Conservation (phyloP, 2,329 filamentous ascomycete genomes). For the Pezicula radicicola region DNA sequence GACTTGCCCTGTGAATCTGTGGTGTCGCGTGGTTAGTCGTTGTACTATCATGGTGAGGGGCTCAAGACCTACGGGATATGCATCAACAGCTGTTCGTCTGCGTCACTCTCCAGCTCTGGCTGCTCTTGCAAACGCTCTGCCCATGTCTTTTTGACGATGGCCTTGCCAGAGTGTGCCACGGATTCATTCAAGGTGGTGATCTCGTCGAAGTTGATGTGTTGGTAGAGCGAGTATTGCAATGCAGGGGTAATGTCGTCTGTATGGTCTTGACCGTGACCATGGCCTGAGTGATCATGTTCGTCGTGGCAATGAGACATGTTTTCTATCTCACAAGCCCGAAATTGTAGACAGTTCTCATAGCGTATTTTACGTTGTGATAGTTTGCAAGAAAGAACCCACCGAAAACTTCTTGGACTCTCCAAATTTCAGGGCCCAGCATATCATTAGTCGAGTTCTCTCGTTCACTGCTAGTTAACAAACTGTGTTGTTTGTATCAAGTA, state of each 20-base stretch:
- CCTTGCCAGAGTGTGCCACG: slow-evolving; percentile 62
- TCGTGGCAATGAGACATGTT: slow-evolving; percentile 39
- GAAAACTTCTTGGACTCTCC: no score
- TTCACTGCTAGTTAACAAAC: no score
- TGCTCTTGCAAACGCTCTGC: slow-evolving; percentile 66
- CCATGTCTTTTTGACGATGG: slow-evolving; percentile 89
- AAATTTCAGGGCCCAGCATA: no score
- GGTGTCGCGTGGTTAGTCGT: background rate
- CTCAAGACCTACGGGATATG: slow-evolving; percentile 69
- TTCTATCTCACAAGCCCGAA: no score
- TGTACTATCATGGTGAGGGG: background rate
- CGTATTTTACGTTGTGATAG: no score
- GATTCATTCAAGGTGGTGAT: slow-evolving; percentile 85
- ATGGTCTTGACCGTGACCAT: slow-evolving; percentile 54
- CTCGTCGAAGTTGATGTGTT: slow-evolving; percentile 85
- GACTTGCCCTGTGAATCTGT: slow-evolving; percentile 87
- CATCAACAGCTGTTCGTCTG: slow-evolving; percentile 92
- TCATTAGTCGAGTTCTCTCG: no score
- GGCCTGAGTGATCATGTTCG: slow-evolving; percentile 30
- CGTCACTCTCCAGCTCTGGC: slow-evolving; percentile 80
- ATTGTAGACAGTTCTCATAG: no score
- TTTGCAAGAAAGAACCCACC: no score
- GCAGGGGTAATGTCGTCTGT: slow-evolving; percentile 90
- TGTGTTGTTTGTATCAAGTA: no score
- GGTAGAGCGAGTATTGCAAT: slow-evolving; percentile 85